Percentiles rank a stretch among this genome's conserved stretches.
Evolutionary conservation across 192 early-diverging fungal species (phyloP).

Genomic region (Umbelopsis sp.): DNA sequence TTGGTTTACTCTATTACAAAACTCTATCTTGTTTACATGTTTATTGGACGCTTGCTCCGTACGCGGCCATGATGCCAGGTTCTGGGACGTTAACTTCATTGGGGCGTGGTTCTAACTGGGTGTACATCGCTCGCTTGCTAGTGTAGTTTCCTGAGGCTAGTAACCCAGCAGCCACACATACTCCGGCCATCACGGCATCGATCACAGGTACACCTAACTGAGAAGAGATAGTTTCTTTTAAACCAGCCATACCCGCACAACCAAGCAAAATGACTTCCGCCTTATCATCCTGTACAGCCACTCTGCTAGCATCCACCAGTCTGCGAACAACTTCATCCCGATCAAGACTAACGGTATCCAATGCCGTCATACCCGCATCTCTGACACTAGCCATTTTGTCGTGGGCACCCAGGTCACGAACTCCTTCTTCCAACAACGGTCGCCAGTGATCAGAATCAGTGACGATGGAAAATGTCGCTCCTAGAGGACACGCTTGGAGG

Average conservation of each 20-base stretch:
- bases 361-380: constrained; percentile 23
- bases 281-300: constrained; percentile 18
- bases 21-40: no score
- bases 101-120: constrained; percentile 13
- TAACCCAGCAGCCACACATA: not conserved
- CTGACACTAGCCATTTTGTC: constrained; percentile 20
- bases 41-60: not conserved
- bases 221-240: constrained; percentile 2
- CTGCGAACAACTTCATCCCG: not conserved
- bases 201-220: constrained; percentile 25
- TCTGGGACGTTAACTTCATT: constrained; percentile 21
- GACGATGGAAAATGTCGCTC: constrained; percentile 19
- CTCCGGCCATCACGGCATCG: constrained; percentile 20
- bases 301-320: constrained; percentile 2
- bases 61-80: constrained; percentile 23
- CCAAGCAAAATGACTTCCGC: constrained; percentile 24
- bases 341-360: constrained; percentile 20
- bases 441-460: constrained; percentile 26
- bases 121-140: constrained; percentile 21
- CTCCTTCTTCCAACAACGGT: constrained; percentile 17
- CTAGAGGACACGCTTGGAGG: constrained; percentile 21
- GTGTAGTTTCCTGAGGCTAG: not conserved
- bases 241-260: constrained; percentile 21
- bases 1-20: not conserved
- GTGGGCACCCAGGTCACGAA: constrained; percentile 3